Base-by-base conservation (phyloP, 176 grass and related monocot species). In the Alloteropsis semialata region DNA sequence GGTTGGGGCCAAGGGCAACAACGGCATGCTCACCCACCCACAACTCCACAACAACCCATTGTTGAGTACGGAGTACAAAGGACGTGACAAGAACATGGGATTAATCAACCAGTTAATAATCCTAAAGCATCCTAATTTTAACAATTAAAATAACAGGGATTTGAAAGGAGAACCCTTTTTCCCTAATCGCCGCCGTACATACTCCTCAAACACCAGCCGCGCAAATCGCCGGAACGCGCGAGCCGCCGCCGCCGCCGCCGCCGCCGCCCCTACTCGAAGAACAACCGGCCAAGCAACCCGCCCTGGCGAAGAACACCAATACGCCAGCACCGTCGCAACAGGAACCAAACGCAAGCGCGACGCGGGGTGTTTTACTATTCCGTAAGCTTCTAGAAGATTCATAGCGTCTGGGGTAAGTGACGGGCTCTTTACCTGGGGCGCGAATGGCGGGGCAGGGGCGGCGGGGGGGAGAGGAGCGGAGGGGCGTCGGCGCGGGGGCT, bases 371-470 rank as follows among this genome's bases (percentile, higher is more conserved):
- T 3, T 0, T n/a, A 55, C 21, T 55, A n/a, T 27, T 78, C 76
- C 7, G 3, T 25, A 60, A 32, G 76, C 42, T 54, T 82, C 32
- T 33, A 46, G 53, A 74, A 78, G 65, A 27, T 72, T 13, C 64
- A 45, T 38, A 30, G 11, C 11, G 18, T 43, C 5, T 6, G 55
- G 32, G 10, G 6, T 0, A 1, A 0, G 50, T 0, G n/a, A n/a
- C n/a, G 14, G 14, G 19, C 45, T 46, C 48, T 41, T 48, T 39
- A 86, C 84, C 84, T 83, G 74, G 39, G 30, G 48, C 65, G 49
- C 56, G 42, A 81, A 46, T 36, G 38, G 79, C 28, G 58, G 8
- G 13, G 49, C 6, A 7, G 28, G 19, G 50, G 6, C 5, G 16
- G 37, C 0, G 44, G 33, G 2, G 0, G 5, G n/a, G 3, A 5